phyloP scores from a whole-genome alignment of 2,329 filamentous ascomycete genomes.

The Cryphonectria carpinicola region DNA sequence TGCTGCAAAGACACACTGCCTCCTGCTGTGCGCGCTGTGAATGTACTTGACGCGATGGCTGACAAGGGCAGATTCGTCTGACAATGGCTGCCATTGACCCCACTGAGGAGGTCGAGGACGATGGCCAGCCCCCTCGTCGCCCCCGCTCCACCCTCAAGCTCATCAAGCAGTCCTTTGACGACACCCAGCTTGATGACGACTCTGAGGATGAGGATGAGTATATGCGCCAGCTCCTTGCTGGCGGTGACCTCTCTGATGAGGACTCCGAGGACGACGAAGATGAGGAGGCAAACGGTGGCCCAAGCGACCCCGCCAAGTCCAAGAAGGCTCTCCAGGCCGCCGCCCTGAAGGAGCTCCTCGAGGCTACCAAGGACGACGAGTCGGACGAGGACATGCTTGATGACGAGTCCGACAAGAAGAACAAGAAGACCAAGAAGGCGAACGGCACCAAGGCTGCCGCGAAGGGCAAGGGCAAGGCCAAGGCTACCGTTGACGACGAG shows the following conservation, averaged over 20 bases:
- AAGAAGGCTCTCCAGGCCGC: conserved; percentile 84
- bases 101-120: conserved; percentile 71
- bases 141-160: conserved; percentile 89
- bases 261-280: conserved; percentile 57
- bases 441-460: conserved; percentile 45
- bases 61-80: conserved; percentile 76
- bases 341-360: conserved; percentile 76
- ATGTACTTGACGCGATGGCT: conserved; percentile 3
- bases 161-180: conserved; percentile 70
- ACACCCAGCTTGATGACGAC: conserved; percentile 55
- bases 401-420: conserved; percentile 61
- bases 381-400: conserved; percentile 71
- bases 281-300: conserved; percentile 82
- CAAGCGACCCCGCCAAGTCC: conserved; percentile 86
- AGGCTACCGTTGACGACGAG: conserved; percentile 63
- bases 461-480: conserved; percentile 45
- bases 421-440: conserved; percentile 60
- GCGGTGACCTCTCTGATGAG: conserved; percentile 57
- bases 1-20: neutral
- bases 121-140: conserved; percentile 62
- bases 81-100: conserved; percentile 99
- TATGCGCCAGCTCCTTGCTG: conserved; percentile 55
- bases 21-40: neutral
- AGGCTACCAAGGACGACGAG: conserved; percentile 63
- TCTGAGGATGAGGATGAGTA: conserved; percentile 71